Evolutionary conservation across 140 eudicot species (phyloP).

Genomic region (Erigeron philadelphicus): DNA sequence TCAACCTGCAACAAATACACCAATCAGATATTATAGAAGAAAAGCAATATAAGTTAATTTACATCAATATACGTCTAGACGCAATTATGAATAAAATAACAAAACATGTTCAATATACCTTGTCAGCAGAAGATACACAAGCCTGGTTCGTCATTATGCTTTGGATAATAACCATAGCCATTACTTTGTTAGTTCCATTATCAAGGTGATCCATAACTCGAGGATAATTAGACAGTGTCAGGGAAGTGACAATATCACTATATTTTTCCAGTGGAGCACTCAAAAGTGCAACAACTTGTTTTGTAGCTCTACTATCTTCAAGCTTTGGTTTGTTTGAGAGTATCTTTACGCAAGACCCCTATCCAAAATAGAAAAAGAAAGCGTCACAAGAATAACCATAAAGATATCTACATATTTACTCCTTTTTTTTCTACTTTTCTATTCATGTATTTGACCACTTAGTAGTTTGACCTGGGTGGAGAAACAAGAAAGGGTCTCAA

Average conservation of each 20-base stretch:
- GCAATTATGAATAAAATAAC: slow-evolving; percentile 10
- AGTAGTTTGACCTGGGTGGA: not conserved
- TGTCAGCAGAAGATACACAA: slow-evolving; percentile 76
- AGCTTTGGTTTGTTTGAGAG: slow-evolving; percentile 81
- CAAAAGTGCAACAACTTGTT: slow-evolving; percentile 96
- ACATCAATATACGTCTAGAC: slow-evolving; percentile 4
- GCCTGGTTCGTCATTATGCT: slow-evolving; percentile 81
- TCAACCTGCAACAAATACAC: slow-evolving; percentile 69
- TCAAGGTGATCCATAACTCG: slow-evolving; percentile 98
- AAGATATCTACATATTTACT: not conserved
- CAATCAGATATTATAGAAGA: slow-evolving; percentile 12
- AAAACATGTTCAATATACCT: slow-evolving; percentile 47
- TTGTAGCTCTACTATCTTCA: slow-evolving; percentile 92
- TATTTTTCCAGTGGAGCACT: slow-evolving; percentile 96
- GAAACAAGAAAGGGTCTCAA: not conserved
- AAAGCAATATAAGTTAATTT: slow-evolving; percentile 8
- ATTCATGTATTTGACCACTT: not conserved
- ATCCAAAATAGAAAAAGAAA: slow-evolving; percentile 14
- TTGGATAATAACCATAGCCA: slow-evolving; percentile 98
- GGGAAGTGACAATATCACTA: slow-evolving; percentile 83
- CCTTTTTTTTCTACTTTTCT: not conserved
- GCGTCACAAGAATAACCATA: slow-evolving; percentile 4
- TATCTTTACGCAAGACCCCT: slow-evolving; percentile 93
- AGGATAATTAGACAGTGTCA: slow-evolving; percentile 97
- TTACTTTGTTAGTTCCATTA: slow-evolving; percentile 80